Percentiles rank a stretch among this genome's conserved stretches.
Evolutionary conservation across 805 yeast species (phyloP).

Genomic region (Pichia sporocuriosa): DNA sequence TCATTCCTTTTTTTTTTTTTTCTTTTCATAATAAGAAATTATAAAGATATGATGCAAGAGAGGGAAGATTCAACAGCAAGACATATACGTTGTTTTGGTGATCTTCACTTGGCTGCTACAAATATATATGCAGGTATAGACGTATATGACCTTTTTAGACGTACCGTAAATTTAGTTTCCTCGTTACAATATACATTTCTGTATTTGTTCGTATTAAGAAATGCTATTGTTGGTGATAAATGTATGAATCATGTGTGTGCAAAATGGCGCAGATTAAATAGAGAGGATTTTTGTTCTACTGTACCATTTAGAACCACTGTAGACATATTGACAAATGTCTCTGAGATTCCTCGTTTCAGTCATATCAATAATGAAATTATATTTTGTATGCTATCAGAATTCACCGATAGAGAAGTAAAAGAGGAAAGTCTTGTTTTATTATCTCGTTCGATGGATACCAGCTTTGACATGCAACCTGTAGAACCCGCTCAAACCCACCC

Average conservation of each 20-base stretch:
- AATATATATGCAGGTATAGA: conserved; percentile 1
- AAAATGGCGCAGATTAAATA: too few relatives aligned
- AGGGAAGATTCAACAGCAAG: not conserved
- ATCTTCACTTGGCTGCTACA: not conserved
- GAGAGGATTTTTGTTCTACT: too few relatives aligned
- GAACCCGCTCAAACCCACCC: not conserved
- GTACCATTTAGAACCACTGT: not conserved
- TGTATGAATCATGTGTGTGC: too few relatives aligned
- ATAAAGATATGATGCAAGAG: conserved; percentile 2
- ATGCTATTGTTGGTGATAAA: not conserved
- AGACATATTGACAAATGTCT: not conserved
- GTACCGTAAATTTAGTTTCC: not conserved
- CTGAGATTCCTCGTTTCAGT: not conserved
- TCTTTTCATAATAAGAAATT: too few relatives aligned
- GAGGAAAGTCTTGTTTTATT: not conserved
- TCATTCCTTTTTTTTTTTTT: too few relatives aligned
- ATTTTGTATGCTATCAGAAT: not conserved
- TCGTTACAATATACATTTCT: not conserved
- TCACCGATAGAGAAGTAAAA: not conserved
- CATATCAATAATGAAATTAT: not conserved
- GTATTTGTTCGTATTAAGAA: not conserved
- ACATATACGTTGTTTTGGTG: conserved; percentile 1
- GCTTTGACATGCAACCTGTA: not conserved
- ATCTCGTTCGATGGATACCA: not conserved
- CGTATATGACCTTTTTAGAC: not conserved